Percentiles rank a stretch among this genome's conserved stretches.
Conservation (phyloP, 768 basidiomycete genomes). For the Lactarius deliciosus region DNA sequence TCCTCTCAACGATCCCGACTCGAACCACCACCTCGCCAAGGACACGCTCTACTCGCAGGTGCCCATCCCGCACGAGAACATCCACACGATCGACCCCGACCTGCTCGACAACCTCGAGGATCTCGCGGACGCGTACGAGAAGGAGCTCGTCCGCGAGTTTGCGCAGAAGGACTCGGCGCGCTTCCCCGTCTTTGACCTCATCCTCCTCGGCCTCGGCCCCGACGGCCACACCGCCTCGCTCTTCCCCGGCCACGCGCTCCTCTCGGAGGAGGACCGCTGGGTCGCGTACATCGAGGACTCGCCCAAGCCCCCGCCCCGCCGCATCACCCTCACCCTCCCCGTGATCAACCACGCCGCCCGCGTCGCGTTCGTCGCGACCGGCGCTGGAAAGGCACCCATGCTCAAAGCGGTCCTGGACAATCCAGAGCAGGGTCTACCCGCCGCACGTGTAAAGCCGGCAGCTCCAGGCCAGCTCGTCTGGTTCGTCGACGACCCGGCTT, state of each 20-base stretch:
- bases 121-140: slow-evolving; percentile 78
- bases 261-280: slow-evolving; percentile 90
- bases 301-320: slow-evolving; percentile 87
- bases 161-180: slow-evolving; percentile 91
- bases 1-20: slow-evolving; percentile 88
- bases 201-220: slow-evolving; percentile 94
- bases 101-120: slow-evolving; percentile 75
- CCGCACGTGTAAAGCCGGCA: slow-evolving; percentile 75
- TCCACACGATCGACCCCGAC: slow-evolving; percentile 76
- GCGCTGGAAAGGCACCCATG: slow-evolving; percentile 77
- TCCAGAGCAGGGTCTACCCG: slow-evolving; percentile 77
- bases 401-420: slow-evolving; percentile 73
- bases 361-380: slow-evolving; percentile 86
- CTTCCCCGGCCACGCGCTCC: slow-evolving; percentile 88
- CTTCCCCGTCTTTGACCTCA: slow-evolving; percentile 96
- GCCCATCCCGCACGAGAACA: slow-evolving; percentile 69
- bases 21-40: slow-evolving; percentile 80
- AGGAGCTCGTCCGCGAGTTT: slow-evolving; percentile 84
- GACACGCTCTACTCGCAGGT: slow-evolving; percentile 79
- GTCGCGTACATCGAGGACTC: slow-evolving; percentile 91
- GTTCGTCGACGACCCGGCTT: slow-evolving; percentile 91
- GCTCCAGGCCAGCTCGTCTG: slow-evolving; percentile 86
- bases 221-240: slow-evolving; percentile 99
- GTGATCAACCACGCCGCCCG: slow-evolving; percentile 88
- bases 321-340: slow-evolving; percentile 90